Base-by-base conservation (phyloP, 2,329 filamentous ascomycete species). In the Anisogramma anomala region DNA sequence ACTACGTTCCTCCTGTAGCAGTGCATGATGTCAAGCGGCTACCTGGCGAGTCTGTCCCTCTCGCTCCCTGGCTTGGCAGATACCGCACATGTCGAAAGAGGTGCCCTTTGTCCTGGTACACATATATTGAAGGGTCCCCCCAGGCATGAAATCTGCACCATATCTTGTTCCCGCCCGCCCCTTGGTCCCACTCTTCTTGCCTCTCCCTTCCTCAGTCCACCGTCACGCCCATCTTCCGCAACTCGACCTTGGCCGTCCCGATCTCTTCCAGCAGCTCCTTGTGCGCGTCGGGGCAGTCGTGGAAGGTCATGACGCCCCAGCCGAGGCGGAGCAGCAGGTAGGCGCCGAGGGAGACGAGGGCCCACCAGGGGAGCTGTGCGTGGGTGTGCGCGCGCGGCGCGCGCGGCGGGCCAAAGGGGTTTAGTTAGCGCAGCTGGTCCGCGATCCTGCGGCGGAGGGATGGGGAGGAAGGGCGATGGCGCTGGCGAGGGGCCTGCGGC, bases 251-350 rank as follows among this genome's bases (percentile, higher is more conserved):
- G 49, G 85, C 85, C 61, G 79, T 52, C 48, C 85, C 73, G 57
- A 93, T 91, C 66, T 96, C 84, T 53, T 67, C 69, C 72, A 91
- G 86, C 53, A 98, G 68, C 65, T 95, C 88, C 59, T 80, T 77
- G 64, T 96, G 83, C 39, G 91, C 91, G 48, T 85, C 75, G 41
- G 89, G 88, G 36, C 93, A 86, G 63, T 96, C 88, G 69, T 94
- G 91, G 74, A 98, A 98, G 43, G 86, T 94, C 59, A 94, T 72
- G 53, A 98, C 84, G 50, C 91, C 91, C 68, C 79, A 83, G 55
- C 91, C 91, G 48, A 98, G 82, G 54, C 86, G 85, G 67, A 82
- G 86, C 50, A 98, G 81, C 15, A 98, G 80, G 65, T 87, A 88
- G 48, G 88, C 83, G 63, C 88, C 91, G 58, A 96, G 88, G 17